A percentile compares a stretch with the other conserved stretches of the same genome.
phyloP scores from a whole-genome alignment of 352 stramenopile species.

The Pythium phragmiticola region DNA sequence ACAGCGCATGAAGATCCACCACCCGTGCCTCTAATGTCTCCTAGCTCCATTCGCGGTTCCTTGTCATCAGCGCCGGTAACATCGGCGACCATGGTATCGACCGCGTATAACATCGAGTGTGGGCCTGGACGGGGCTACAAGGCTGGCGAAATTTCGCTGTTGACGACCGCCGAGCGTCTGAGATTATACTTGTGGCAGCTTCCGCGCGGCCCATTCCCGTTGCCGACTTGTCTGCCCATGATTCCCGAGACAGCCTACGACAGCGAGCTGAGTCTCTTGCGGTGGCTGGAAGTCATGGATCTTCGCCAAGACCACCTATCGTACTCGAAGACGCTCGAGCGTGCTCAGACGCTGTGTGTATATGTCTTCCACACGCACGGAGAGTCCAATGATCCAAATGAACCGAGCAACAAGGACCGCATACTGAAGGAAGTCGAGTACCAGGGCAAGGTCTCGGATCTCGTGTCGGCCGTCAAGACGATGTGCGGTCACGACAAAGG shows the following conservation, averaged over 20 bases:
- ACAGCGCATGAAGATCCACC: conserved; percentile 11
- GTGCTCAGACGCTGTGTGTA: conserved; percentile 74
- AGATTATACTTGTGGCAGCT: conserved; percentile 86
- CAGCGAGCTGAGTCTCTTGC: conserved; percentile 58
- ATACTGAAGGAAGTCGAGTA: conserved; percentile 81
- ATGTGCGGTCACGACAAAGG: conserved; percentile 88
- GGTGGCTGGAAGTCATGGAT: conserved; percentile 84
- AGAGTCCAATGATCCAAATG: conserved; percentile 53
- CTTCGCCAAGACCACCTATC: conserved; percentile 70
- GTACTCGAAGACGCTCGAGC: conserved; percentile 79
- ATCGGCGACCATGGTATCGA: conserved; percentile 55
- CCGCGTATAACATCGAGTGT: conserved; percentile 86
- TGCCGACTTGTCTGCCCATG: conserved; percentile 71
- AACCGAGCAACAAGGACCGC: conserved; percentile 36
- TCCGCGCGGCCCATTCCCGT: conserved; percentile 59
- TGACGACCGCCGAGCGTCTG: conserved; percentile 63
- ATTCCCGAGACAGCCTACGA: conserved; percentile 59
- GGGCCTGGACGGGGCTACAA: conserved; percentile 83
- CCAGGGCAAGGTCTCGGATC: conserved; percentile 77
- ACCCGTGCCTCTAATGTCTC: conserved; percentile 21
- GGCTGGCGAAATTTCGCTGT: conserved; percentile 65
- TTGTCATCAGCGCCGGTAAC: conserved; percentile 4
- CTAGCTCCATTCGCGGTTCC: conserved; percentile 18
- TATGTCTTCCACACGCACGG: conserved; percentile 87
- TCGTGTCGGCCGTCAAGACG: conserved; percentile 83